Conservation (phyloP, 2,329 filamentous ascomycete species). For the Alternaria brassicae region DNA sequence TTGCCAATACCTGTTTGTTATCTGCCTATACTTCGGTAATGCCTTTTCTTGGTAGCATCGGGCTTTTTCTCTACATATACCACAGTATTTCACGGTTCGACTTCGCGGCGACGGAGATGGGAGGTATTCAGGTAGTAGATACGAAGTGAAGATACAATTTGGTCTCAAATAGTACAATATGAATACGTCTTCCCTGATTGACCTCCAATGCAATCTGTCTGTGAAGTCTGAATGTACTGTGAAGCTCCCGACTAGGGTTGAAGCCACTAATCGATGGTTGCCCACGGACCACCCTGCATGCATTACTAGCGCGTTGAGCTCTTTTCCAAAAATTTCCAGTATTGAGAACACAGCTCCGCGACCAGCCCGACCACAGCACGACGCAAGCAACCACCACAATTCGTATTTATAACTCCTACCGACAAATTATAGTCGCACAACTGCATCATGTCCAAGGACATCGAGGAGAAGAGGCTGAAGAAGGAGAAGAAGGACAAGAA, state of each 20-base stretch:
- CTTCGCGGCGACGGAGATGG: conserved; percentile 30
- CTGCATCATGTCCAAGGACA: conserved; percentile 47
- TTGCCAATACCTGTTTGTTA: conserved; percentile 39
- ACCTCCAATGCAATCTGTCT: background rate
- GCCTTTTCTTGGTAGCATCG: conserved; percentile 26
- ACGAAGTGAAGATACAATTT: conserved; percentile 22
- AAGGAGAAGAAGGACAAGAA: conserved; percentile 65
- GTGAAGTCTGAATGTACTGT: background rate
- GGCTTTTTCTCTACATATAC: conserved; percentile 46
- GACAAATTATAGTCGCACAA: conserved; percentile 6
- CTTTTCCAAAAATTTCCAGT: conserved; percentile 22
- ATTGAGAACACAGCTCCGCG: conserved; percentile 11
- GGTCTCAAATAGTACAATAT: conserved; percentile 35
- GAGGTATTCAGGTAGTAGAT: conserved; percentile 29
- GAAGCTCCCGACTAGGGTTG: background rate
- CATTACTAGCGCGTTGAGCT: conserved; percentile 13
- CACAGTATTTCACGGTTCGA: conserved; percentile 42
- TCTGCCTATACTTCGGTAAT: conserved; percentile 23
- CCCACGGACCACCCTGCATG: conserved; percentile 10
- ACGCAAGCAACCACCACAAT: conserved; percentile 14
- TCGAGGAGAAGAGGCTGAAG: conserved; percentile 50
- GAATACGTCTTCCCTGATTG: conserved; percentile 19
- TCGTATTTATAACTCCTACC: background rate
- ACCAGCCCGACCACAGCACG: conserved; percentile 12
- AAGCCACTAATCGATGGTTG: conserved; percentile 9